Evolutionary conservation across 352 stramenopile species (phyloP).

Genomic region (Phytophthora cryptogea): DNA sequence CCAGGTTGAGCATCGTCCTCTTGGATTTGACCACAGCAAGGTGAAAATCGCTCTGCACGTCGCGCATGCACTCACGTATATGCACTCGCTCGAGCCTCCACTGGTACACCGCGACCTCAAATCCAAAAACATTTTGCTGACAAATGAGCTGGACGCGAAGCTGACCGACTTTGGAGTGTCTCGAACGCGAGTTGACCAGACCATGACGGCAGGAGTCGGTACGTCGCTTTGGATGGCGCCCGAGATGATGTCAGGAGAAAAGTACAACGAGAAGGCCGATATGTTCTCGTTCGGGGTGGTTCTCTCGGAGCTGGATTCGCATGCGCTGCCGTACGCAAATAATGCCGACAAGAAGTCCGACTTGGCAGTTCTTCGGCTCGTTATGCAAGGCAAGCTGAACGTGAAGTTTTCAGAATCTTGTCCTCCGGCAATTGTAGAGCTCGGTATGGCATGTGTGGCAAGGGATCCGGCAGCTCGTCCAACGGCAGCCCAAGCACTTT

Average conservation of each 20-base stretch:
- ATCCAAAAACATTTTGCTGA: constrained; percentile 39
- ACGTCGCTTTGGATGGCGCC: constrained; percentile 35
- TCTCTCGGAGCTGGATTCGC: constrained; percentile 34
- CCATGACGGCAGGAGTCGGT: constrained; percentile 39
- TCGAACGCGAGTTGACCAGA: constrained; percentile 28
- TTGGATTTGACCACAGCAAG: constrained; percentile 42
- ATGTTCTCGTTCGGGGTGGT: constrained; percentile 46
- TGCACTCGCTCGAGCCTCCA: constrained; percentile 31
- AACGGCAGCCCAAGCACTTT: constrained; percentile 32
- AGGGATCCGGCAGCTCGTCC: constrained; percentile 22
- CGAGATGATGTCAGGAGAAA: constrained; percentile 37
- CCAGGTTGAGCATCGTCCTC: constrained; percentile 2
- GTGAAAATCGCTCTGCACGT: constrained; percentile 43
- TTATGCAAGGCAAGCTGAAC: constrained; percentile 27
- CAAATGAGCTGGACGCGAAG: constrained; percentile 30
- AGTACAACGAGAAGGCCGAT: constrained; percentile 37
- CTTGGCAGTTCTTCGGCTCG: constrained; percentile 30
- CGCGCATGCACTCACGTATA: constrained; percentile 37
- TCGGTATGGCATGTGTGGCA: constrained; percentile 30
- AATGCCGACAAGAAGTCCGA: constrained; percentile 23
- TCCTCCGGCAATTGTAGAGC: constrained; percentile 13
- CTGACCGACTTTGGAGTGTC: constrained; percentile 49
- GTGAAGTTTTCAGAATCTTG: constrained; percentile 32
- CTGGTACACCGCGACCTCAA: constrained; percentile 30
- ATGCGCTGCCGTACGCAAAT: constrained; percentile 26